Base-by-base conservation (phyloP, 164 flowering plant species). In the Chimonanthus praecox region DNA sequence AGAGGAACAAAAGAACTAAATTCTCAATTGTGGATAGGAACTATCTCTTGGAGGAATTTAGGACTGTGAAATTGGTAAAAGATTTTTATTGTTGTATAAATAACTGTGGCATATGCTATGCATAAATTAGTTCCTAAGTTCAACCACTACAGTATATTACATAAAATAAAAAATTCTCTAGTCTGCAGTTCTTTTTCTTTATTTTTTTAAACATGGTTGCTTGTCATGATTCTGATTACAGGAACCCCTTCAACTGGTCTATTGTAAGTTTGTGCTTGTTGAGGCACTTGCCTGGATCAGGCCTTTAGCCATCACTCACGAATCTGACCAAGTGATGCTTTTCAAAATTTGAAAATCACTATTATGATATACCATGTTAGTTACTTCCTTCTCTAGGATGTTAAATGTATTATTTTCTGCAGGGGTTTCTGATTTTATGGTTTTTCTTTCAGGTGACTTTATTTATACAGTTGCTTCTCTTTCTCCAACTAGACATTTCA, bases 401-500 rank as follows among this genome's bases (percentile, higher is more conserved):
- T 7, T 66, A 66, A 10, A 45, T 47, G 4, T 13, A 9, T 68
- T 18, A 49, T 15, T n/a, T n/a, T 47, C 65, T 58, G 62, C 18
- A 15, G 3, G 47, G 54, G 47, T 61, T 64, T n/a, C 43, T 68
- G 6, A 63, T 68, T 76, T 44, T 48, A 46, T 45, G 63, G 9
- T 11, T 45, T 64, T 76, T 62, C 3, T 75, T 85, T 71, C 87
- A 95, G 99, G 98, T 87, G 92, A 93, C 78, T 95, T 93, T 78
- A 84, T 95, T 70, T 81, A 89, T 78, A 88, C 87, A 72, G 97
- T 95, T 77, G 88, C 99, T 76, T 88, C 99, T 58, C 86, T 71
- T 49, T 95, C 99, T 61, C 97, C 99, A 79, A 88, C 97, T 65
- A 89, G 84, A 80, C 98, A 94, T 87, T 93, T 94, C 78, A 86